These are phyloP conservation scores for Aspergillus heteromorphus DNA, from an alignment of 495 filamentous ascomycete species.

Conservation along the genomic window DNA sequence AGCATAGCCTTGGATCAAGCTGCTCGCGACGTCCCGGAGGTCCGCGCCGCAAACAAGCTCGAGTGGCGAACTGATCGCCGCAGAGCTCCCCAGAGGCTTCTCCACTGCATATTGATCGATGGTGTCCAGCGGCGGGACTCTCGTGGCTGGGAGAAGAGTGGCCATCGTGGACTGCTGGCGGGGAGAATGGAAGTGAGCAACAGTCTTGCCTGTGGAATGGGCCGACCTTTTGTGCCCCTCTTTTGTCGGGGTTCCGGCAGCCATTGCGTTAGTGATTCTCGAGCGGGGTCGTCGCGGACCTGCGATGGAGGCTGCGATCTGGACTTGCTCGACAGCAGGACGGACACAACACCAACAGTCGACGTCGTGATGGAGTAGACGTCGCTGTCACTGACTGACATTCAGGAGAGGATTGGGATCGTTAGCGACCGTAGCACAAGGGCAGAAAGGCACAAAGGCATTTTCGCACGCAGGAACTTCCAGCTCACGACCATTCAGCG, in stretches of 20 bases:
- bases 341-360: background rate
- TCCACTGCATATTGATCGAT: slow-evolving; percentile 19
- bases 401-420: background rate
- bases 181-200: background rate
- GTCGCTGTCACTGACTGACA: background rate
- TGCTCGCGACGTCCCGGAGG: slow-evolving; percentile 5
- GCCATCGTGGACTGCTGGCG: background rate
- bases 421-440: slow-evolving; percentile 2
- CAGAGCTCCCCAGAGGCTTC: background rate
- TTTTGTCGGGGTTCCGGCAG: slow-evolving; percentile 9
- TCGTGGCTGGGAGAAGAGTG: slow-evolving; percentile 16
- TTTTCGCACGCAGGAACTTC: slow-evolving; percentile 14
- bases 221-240: slow-evolving; percentile 10
- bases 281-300: slow-evolving; percentile 15
- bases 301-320: slow-evolving; percentile 11
- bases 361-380: background rate
- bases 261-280: slow-evolving; percentile 15
- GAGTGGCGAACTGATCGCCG: slow-evolving; percentile 6
- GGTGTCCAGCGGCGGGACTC: slow-evolving; percentile 22
- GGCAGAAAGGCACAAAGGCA: background rate
- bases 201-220: background rate
- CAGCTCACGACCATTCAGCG: slow-evolving; percentile 10
- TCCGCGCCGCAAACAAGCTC: slow-evolving; percentile 11
- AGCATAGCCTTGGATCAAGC: slow-evolving; percentile 17
- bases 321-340: slow-evolving; percentile 7